Conservation (phyloP, 192 early-diverging fungal genomes). For the Martensiomyces pterosporus region DNA sequence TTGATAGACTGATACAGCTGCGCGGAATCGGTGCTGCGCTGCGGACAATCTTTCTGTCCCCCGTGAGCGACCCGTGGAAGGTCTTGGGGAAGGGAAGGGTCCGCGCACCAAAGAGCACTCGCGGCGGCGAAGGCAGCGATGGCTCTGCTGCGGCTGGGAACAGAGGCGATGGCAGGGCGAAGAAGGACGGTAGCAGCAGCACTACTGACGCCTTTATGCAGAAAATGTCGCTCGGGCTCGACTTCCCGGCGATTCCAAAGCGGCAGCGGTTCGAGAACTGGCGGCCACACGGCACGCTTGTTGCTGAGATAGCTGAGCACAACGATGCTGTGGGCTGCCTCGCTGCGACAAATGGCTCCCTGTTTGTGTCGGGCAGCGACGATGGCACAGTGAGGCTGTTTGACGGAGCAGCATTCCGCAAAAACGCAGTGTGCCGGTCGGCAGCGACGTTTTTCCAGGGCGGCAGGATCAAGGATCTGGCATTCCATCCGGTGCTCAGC, state of each 20-base stretch:
- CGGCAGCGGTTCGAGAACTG: slow-evolving; percentile 51
- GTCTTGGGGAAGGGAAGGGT: too few relatives aligned
- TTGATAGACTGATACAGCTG: slow-evolving; percentile 16
- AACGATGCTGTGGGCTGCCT: slow-evolving; percentile 71
- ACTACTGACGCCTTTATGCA: slow-evolving; percentile 41
- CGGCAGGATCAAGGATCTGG: slow-evolving; percentile 69
- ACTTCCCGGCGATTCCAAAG: slow-evolving; percentile 29
- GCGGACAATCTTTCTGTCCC: slow-evolving; percentile 41
- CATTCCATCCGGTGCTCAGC: slow-evolving; percentile 75
- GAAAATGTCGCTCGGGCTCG: slow-evolving; percentile 54
- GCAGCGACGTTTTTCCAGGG: slow-evolving; percentile 66
- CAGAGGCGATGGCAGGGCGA: slow-evolving; percentile 1
- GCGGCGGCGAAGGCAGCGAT: slow-evolving; percentile 1
- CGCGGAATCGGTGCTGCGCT: slow-evolving; percentile 38
- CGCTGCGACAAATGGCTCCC: slow-evolving; percentile 62
- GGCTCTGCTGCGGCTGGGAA: too few relatives aligned
- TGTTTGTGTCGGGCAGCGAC: slow-evolving; percentile 79
- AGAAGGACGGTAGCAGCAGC: too few relatives aligned
- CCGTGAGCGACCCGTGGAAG: slow-evolving; percentile 27
- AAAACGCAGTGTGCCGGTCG: slow-evolving; percentile 78
- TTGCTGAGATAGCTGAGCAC: slow-evolving; percentile 83
- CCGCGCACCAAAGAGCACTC: neutral
- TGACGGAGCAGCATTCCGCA: slow-evolving; percentile 75
- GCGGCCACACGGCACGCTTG: slow-evolving; percentile 73
- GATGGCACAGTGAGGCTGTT: slow-evolving; percentile 82